Conservation (phyloP, 768 basidiomycete genomes). For the Tricholoma hemisulphureum region DNA sequence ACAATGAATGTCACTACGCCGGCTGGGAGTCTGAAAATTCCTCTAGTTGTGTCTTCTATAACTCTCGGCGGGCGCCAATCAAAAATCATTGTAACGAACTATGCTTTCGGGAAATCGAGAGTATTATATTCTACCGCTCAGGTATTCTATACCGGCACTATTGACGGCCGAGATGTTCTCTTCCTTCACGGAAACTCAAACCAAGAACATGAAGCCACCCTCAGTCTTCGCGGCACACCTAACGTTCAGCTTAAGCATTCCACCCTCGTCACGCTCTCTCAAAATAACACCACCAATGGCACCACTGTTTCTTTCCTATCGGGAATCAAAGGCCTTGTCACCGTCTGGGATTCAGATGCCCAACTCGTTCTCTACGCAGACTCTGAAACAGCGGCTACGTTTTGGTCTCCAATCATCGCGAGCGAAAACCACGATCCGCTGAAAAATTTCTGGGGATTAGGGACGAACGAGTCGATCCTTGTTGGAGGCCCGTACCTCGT, state of each 20-base stretch:
- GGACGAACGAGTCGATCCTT: conserved; percentile 67
- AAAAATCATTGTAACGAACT: conserved; percentile 71
- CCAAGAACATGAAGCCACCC: conserved; percentile 55
- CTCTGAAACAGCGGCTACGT: conserved; percentile 60
- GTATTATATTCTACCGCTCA: conserved; percentile 72
- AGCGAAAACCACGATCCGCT: conserved; percentile 39
- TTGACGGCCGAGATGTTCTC: conserved; percentile 61
- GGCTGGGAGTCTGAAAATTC: conserved; percentile 52
- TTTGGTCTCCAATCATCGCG: conserved; percentile 73
- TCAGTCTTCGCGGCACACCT: conserved; percentile 47
- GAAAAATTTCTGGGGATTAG: conserved; percentile 67
- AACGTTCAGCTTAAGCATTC: conserved; percentile 32
- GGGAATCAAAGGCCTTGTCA: conserved; percentile 57
- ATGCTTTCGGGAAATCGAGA: conserved; percentile 58
- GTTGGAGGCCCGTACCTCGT: conserved; percentile 67
- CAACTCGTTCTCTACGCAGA: conserved; percentile 73
- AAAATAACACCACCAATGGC: conserved; percentile 16
- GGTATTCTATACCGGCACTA: conserved; percentile 63
- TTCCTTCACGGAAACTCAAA: conserved; percentile 57
- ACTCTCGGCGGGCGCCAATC: conserved; percentile 69
- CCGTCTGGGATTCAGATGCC: conserved; percentile 62
- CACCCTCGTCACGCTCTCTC: conserved; percentile 30
- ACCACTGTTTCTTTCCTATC: conserved; percentile 54
- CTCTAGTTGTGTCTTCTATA: conserved; percentile 50
- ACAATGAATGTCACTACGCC: conserved; percentile 58